Evolutionary conservation across 1,284 basidiomycete genomes (phyloP).

Genomic region (Tremellales sp.): DNA sequence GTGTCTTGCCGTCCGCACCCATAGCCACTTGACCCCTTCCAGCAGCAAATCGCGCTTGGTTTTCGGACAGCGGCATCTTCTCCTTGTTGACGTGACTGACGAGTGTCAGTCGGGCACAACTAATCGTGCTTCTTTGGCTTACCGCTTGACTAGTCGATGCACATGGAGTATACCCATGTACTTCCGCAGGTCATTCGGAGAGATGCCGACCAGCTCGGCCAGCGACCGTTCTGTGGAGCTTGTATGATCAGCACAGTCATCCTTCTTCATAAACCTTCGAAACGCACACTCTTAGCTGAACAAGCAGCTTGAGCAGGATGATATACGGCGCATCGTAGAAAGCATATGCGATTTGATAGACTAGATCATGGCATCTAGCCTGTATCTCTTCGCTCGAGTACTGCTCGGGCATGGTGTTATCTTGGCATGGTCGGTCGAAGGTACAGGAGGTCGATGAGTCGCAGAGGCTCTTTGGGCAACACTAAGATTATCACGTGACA

Average conservation of each 20-base stretch:
- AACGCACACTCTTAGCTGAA: slow-evolving; percentile 86
- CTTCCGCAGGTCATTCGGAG: slow-evolving; percentile 90
- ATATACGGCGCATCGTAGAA: slow-evolving; percentile 93
- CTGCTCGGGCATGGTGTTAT: slow-evolving; percentile 18
- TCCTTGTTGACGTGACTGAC: slow-evolving; percentile 37
- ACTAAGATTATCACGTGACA: too few species aligned
- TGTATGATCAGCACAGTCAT: not conserved
- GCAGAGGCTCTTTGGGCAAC: too few species aligned
- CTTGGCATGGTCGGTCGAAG: too few species aligned
- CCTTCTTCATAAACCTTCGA: not conserved
- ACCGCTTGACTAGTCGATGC: slow-evolving; percentile 81
- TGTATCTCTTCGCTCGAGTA: slow-evolving; percentile 35
- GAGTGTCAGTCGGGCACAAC: not conserved
- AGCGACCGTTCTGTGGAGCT: slow-evolving; percentile 56
- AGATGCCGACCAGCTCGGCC: slow-evolving; percentile 78
- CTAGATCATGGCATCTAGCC: slow-evolving; percentile 54
- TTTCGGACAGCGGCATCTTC: slow-evolving; percentile 31
- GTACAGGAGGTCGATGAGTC: too few species aligned
- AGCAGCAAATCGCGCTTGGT: slow-evolving; percentile 1
- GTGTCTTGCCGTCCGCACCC: slow-evolving; percentile 45
- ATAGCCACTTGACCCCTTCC: slow-evolving; percentile 3
- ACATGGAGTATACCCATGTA: slow-evolving; percentile 79
- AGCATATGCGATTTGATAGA: slow-evolving; percentile 85
- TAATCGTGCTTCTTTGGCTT: slow-evolving; percentile 45
- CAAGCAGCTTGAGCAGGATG: slow-evolving; percentile 88